A percentile compares a stretch with the other conserved stretches of the same genome.
Conservation (phyloP, 306 rosid species). For the Malus fusca region DNA sequence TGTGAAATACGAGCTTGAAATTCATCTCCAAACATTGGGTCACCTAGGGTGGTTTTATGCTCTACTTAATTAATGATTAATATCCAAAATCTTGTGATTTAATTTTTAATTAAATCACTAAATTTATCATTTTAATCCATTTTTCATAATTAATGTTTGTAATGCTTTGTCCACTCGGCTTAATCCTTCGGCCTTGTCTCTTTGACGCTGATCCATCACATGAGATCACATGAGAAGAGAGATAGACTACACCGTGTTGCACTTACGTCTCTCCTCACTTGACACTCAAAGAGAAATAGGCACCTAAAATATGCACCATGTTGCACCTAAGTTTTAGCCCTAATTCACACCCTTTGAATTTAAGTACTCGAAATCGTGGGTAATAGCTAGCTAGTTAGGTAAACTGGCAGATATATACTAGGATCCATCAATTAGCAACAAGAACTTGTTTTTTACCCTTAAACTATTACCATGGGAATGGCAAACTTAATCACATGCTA, state of each 20-base stretch:
- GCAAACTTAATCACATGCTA: slow-evolving; percentile 8
- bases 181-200: not conserved
- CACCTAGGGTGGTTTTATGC: not conserved
- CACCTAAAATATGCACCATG: not conserved
- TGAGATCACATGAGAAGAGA: not conserved
- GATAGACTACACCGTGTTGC: not conserved
- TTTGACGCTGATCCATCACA: not conserved
- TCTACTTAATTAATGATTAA: not conserved
- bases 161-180: not conserved
- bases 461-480: not conserved
- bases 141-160: not conserved
- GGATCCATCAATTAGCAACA: not conserved
- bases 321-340: not conserved
- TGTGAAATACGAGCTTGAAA: too few relatives aligned
- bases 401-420: not conserved
- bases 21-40: too few relatives aligned
- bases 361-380: not conserved
- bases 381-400: not conserved
- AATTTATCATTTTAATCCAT: not conserved
- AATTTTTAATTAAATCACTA: too few relatives aligned
- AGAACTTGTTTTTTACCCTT: not conserved
- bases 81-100: not conserved
- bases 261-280: not conserved
- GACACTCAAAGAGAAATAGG: not conserved
- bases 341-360: too few relatives aligned